Evolutionary conservation across 768 basidiomycete genomes (phyloP).

Genomic region (Amylocystis lapponica): DNA sequence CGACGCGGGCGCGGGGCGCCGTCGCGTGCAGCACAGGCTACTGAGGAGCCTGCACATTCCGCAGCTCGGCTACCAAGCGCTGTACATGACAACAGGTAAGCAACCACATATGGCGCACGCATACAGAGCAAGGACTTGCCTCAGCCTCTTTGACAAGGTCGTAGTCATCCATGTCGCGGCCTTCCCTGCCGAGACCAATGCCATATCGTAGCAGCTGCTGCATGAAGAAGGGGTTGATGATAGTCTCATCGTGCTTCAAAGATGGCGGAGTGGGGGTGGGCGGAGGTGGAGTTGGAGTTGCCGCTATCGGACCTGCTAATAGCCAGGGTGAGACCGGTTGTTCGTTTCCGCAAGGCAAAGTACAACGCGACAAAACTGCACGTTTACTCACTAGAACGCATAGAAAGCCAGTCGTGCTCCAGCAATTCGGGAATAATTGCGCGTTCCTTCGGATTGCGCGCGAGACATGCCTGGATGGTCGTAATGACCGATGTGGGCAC

Average conservation of each 20-base stretch:
- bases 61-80: slow-evolving; percentile 61
- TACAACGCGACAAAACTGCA: not conserved
- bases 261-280: slow-evolving; percentile 24
- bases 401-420: slow-evolving; percentile 72
- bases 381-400: slow-evolving; percentile 55
- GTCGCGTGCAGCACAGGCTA: too few species aligned
- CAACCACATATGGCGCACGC: not conserved
- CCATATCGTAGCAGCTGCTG: slow-evolving; percentile 66
- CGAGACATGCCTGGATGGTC: slow-evolving; percentile 78
- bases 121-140: slow-evolving; percentile 28
- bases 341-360: too few species aligned
- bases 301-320: too few species aligned
- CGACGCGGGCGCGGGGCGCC: too few species aligned
- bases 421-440: slow-evolving; percentile 85
- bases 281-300: slow-evolving; percentile 11
- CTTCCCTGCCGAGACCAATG: slow-evolving; percentile 47
- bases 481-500: slow-evolving; percentile 74
- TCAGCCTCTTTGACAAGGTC: slow-evolving; percentile 48
- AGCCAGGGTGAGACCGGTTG: too few species aligned
- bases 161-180: slow-evolving; percentile 37
- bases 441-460: slow-evolving; percentile 74
- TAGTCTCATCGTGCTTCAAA: slow-evolving; percentile 49
- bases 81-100: slow-evolving; percentile 21
- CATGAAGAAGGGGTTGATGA: slow-evolving; percentile 81
- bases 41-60: not conserved